Percentiles rank a stretch among this genome's conserved stretches.
Conservation (phyloP, 1,139 yeast genomes). For the Diutina mesorugosa region DNA sequence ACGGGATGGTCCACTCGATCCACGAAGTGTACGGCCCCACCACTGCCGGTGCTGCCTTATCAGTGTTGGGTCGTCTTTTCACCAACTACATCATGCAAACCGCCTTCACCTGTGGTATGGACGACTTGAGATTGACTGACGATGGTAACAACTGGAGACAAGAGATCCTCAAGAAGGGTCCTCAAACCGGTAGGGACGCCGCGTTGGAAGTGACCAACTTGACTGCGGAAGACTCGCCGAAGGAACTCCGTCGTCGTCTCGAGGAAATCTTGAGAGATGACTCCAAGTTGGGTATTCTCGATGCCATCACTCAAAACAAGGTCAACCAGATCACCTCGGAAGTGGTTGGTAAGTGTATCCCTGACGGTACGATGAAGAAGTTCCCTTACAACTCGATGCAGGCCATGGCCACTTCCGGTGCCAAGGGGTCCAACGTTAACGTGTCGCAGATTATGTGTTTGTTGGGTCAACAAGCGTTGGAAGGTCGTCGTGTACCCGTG, state of each 20-base stretch:
- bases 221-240: conserved; percentile 37
- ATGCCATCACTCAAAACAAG: conserved; percentile 91
- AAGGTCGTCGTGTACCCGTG: conserved; percentile 98
- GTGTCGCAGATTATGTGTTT: conserved; percentile 99
- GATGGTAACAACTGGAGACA: conserved; percentile 88
- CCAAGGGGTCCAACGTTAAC: conserved; percentile 96
- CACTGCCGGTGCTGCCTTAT: conserved; percentile 79
- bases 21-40: conserved; percentile 93
- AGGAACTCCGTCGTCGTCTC: conserved; percentile 71
- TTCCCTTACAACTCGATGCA: conserved; percentile 98
- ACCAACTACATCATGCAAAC: conserved; percentile 87
- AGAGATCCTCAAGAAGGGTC: conserved; percentile 65
- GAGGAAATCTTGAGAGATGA: conserved; percentile 95
- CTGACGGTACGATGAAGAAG: conserved; percentile 88
- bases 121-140: conserved; percentile 81
- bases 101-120: conserved; percentile 99
- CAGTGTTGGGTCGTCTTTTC: conserved; percentile 86
- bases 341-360: conserved; percentile 90
- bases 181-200: conserved; percentile 78
- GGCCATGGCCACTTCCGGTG: conserved; percentile 98
- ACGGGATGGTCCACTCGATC: conserved; percentile 91
- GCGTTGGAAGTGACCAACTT: conserved; percentile 92
- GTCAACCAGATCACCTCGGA: conserved; percentile 86
- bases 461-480: conserved; percentile 97
- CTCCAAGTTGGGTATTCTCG: conserved; percentile 81